These are phyloP conservation scores for Rhexocercosporidium sp. DNA, from an alignment of 2,329 filamentous ascomycete genomes.

Conservation along the genomic window DNA sequence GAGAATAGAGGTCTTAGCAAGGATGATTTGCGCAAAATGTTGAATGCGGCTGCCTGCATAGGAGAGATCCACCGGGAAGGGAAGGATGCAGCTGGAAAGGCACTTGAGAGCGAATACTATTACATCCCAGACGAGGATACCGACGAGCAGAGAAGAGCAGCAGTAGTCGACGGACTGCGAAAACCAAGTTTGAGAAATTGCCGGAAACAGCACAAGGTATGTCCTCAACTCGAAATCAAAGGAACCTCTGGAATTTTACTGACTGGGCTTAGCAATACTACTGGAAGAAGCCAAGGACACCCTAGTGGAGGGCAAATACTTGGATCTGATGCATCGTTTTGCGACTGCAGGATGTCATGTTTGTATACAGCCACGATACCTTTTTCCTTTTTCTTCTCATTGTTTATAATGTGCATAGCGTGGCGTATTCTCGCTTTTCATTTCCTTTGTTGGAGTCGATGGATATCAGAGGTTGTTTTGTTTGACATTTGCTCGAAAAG, in stretches of 20 bases:
- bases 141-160: constrained; percentile 77
- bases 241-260: constrained; percentile 19
- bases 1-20: constrained; percentile 57
- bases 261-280: constrained; percentile 64
- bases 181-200: constrained; percentile 90
- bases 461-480: background rate
- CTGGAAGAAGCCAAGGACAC: constrained; percentile 68
- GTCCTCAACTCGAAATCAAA: constrained; percentile 34
- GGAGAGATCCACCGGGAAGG: constrained; percentile 89
- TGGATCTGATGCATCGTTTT: constrained; percentile 10
- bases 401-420: constrained; percentile 39
- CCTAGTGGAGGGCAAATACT: constrained; percentile 44
- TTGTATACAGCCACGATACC: constrained; percentile 28
- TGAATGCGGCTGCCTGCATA: constrained; percentile 78
- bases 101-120: constrained; percentile 95
- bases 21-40: constrained; percentile 69
- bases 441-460: constrained; percentile 16
- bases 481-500: background rate
- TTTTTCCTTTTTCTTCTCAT: constrained; percentile 23
- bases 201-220: constrained; percentile 96
- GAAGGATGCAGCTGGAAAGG: constrained; percentile 94
- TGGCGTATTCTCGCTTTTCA: constrained; percentile 29
- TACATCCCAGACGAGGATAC: constrained; percentile 88
- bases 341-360: constrained; percentile 2
- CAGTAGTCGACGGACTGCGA: constrained; percentile 83